These are phyloP conservation scores for Silybum marianum DNA, from an alignment of 129 eudicot species.

Conservation along the genomic window DNA sequence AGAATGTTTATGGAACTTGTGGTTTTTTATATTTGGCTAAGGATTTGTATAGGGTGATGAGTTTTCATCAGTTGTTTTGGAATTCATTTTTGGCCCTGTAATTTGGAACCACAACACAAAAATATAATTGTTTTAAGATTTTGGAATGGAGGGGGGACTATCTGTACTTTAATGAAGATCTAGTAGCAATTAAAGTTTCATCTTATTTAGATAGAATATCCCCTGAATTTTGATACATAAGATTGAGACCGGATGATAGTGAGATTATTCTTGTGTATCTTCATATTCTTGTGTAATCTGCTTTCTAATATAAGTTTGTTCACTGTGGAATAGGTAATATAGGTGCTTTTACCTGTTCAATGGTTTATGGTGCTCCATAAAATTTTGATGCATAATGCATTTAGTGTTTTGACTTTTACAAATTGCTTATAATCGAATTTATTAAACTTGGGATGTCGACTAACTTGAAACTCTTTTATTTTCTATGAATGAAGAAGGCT, in stretches of 20 bases:
- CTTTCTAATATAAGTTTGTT: slow-evolving; percentile 4
- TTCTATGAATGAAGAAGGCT: not conserved
- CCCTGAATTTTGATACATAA: slow-evolving; percentile 1
- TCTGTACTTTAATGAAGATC: slow-evolving; percentile 1
- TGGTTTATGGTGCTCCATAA: not conserved
- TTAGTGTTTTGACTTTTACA: not conserved
- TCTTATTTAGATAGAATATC: slow-evolving; percentile 14
- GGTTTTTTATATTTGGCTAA: not conserved
- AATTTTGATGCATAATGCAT: not conserved
- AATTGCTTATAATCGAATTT: not conserved
- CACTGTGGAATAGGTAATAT: not conserved
- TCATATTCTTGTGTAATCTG: not conserved
- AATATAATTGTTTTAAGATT: not conserved
- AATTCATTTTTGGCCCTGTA: not conserved
- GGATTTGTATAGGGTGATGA: not conserved
- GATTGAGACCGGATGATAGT: slow-evolving; percentile 1
- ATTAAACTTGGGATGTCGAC: not conserved
- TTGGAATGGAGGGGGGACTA: not conserved
- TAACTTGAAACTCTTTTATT: slow-evolving; percentile 11
- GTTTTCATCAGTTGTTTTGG: not conserved
- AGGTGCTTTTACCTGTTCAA: not conserved
- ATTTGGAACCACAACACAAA: slow-evolving; percentile 9
- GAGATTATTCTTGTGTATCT: not conserved
- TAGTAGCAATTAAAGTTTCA: not conserved
- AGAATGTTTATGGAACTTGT: not conserved